Evolutionary conservation across 371 early-diverging fungal genomes (phyloP), one percentile per base, ranked within the genome.

Genomic region (Mortierella sp.): DNA sequence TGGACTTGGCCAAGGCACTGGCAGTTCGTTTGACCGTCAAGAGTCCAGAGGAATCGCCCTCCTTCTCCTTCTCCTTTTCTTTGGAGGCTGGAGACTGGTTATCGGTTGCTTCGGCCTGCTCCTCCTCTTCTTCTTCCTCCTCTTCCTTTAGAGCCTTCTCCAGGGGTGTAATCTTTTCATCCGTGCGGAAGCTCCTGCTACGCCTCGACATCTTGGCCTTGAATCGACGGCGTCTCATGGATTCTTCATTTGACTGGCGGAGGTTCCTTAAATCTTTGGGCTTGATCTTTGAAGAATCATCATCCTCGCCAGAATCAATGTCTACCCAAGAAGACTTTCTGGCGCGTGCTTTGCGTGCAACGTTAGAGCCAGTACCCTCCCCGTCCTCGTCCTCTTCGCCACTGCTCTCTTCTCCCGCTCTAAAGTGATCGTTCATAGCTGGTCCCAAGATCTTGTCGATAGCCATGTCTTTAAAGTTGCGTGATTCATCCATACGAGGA

Each of bases 391-490:
- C 68, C 21, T 72, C 70, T 47, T 80, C 81, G 2, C 60, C 67
- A 30, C 78, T 71, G 14, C 64, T 57, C 18, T 69, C 63, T 12
- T 67, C 66, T 13, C 60, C 49, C n/a, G 68, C 23, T 23, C 38
- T 54, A 50, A 74, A 74, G 34, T 67, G 68, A 21, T 74, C 74
- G 19, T 56, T 60, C 51, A 74, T 47, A 21, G 68, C 61, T 6
- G 69, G 69, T 43, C 74, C 74, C 39, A 74, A 43, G 43, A 76
- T 59, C 59, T 70, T 80, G 28, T 80, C 74, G 26, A 84, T 60
- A 5, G 87, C 81, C 56, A 84, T 83, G 27, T 86, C 86, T 31
- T 82, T 72, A 18, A 84, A 67, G 13, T 70, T 76, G 3, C 78
- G 64, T 39, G 70, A 70, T 26, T 70, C 78, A 23, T 63, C 55